phyloP scores from a whole-genome alignment of 306 rosid genomes.

The Boehmeria nivea region DNA sequence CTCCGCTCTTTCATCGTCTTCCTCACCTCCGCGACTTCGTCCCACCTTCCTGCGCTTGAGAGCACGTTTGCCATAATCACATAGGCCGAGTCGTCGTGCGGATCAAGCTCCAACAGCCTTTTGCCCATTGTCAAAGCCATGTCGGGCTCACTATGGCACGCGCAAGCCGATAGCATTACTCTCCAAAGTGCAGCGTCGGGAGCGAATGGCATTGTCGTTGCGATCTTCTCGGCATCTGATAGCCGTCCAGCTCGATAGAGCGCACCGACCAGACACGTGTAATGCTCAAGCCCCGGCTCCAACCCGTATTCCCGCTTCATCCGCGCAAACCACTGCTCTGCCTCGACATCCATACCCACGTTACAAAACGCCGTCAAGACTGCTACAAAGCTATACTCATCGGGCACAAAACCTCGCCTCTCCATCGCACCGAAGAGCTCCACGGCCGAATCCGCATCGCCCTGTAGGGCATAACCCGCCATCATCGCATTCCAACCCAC shows the following conservation, averaged over 20 bases:
- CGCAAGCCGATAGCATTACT: conserved; percentile 60
- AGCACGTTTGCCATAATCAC: conserved; percentile 66
- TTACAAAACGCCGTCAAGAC: conserved; percentile 50
- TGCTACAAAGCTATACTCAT: conserved; percentile 70
- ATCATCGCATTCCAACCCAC: conserved; percentile 89
- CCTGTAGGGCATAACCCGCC: conserved; percentile 77
- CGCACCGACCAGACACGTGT: conserved; percentile 81
- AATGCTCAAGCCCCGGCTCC: conserved; percentile 73
- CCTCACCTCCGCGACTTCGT: conserved; percentile 77
- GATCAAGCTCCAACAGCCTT: conserved; percentile 58
- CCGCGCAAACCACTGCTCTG: conserved; percentile 55
- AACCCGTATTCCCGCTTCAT: conserved; percentile 53
- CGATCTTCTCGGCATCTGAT: conserved; percentile 60
- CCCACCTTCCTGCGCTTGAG: conserved; percentile 66
- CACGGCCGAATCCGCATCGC: conserved; percentile 39
- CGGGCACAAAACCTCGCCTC: conserved; percentile 46
- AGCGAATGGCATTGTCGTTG: conserved; percentile 52
- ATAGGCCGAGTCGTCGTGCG: conserved; percentile 68
- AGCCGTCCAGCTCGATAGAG: conserved; percentile 62
- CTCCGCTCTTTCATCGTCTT: conserved; percentile 55
- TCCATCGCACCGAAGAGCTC: conserved; percentile 46
- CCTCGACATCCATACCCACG: conserved; percentile 50
- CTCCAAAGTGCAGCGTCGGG: conserved; percentile 95
- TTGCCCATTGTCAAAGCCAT: conserved; percentile 60
- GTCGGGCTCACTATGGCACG: conserved; percentile 51